Percentiles rank a stretch among this genome's conserved stretches.
Conservation (phyloP, 1,284 basidiomycete genomes). For the Pascua guehoae region DNA sequence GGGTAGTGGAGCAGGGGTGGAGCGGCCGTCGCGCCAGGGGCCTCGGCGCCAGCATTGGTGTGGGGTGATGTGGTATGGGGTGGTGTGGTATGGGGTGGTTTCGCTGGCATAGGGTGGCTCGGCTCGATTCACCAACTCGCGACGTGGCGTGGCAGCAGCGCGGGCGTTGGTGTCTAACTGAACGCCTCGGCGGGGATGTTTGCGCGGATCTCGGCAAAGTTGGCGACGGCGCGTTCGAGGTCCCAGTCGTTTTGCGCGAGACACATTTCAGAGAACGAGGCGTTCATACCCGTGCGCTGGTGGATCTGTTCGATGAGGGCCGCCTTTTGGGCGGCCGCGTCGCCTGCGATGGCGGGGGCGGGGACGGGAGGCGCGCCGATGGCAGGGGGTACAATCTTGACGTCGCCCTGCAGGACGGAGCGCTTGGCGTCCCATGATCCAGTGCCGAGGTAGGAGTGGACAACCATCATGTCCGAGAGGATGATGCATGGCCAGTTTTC, state of each 20-base stretch:
- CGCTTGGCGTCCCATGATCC: constrained; percentile 57
- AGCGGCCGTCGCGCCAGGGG: not conserved
- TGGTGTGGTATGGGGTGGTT: not conserved
- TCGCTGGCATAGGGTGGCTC: not conserved
- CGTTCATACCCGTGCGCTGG: constrained; percentile 69
- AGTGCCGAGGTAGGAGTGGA: constrained; percentile 77
- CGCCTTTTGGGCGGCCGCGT: constrained; percentile 18
- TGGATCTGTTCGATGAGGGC: constrained; percentile 59
- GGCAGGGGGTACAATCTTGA: constrained; percentile 34
- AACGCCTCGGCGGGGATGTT: constrained; percentile 39
- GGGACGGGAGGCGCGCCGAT: constrained; percentile 10
- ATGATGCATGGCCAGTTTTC: constrained; percentile 85
- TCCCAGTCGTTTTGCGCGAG: constrained; percentile 77
- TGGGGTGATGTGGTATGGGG: not conserved
- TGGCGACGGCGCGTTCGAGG: constrained; percentile 65
- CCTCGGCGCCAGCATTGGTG: not conserved
- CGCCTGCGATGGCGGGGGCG: constrained; percentile 2
- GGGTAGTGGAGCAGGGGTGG: not conserved
- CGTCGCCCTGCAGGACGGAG: constrained; percentile 37
- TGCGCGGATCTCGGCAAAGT: constrained; percentile 63
- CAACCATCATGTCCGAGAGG: constrained; percentile 78
- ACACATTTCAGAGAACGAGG: constrained; percentile 72
- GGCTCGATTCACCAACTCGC: too few species aligned
- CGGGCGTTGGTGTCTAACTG: not conserved
- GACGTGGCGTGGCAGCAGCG: too few species aligned